Evolutionary conservation across 2,329 filamentous ascomycete species (phyloP), one percentile per base, ranked within the genome.

Genomic region (Westerdykella ornata): DNA sequence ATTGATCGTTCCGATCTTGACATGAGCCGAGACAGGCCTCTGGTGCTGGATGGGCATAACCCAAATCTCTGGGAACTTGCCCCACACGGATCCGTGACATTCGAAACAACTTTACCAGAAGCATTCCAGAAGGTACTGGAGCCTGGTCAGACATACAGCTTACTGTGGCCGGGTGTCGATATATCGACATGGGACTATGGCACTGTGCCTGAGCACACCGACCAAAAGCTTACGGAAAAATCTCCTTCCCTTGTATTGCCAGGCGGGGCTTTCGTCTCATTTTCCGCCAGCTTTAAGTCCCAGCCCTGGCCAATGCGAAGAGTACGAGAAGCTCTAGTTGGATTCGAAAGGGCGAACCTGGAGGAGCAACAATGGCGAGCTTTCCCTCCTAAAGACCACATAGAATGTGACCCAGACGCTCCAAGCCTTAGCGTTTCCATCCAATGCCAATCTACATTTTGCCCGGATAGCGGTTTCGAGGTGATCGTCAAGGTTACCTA

Each of bases 131-230:
- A 44, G 34, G 7, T 37, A 13, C 37, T 41, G 17, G 17, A 16
- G 5, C 14, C 34, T 15, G 29, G 31, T 22, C 17, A 44, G 28
- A 37, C 30, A 34, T 44, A 44, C 14, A 38, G 20, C 15, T 15
- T 44, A 28, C 35, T 44, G 14, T 44, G 42, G 42, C 33, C 37
- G 14, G 42, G 42, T 33, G 34, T n/a, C 22, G 15, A 37, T n/a
- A 18, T 44, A 13, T 13, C 33, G 12, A 11, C 19, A 14, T 44
- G 42, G 42, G 42, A 44, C n/a, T 40, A 30, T 12, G 42, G 42
- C 34, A 44, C 42, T n/a, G 19, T 44, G 29, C 37, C 19, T 15
- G 38, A 40, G 18, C 42, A 41, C 35, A 34, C 34, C 12, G 28
- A 34, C 18, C 42, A 28, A 17, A 33, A 37, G 35, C 38, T 44